A percentile compares a stretch with the other conserved stretches of the same genome.
Evolutionary conservation across 768 basidiomycete species (phyloP).

Genomic region (Boletus rufocinnamomeus): DNA sequence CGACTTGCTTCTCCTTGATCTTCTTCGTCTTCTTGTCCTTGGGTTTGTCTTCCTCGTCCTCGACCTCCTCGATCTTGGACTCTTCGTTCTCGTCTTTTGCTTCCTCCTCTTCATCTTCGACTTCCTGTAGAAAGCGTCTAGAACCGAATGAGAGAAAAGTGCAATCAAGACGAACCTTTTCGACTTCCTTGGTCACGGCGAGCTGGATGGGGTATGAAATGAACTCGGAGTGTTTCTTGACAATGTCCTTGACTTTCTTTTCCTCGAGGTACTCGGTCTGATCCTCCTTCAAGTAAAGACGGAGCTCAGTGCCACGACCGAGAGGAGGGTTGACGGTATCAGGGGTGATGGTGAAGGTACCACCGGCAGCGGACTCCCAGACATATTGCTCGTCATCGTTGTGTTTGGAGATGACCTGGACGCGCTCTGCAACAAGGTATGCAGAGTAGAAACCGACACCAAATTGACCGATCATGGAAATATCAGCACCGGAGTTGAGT

Average conservation of each 20-base stretch:
- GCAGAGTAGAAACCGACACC: constrained; percentile 99
- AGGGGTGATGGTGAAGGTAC: constrained; percentile 97
- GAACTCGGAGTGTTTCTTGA: constrained; percentile 99
- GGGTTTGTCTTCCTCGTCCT: constrained; percentile 80
- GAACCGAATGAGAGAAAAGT: background rate
- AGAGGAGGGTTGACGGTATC: constrained; percentile 89
- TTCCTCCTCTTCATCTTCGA: constrained; percentile 81
- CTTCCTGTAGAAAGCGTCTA: constrained; percentile 56
- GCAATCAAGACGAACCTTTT: constrained; percentile 69
- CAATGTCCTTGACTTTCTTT: constrained; percentile 98
- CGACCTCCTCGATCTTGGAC: constrained; percentile 80
- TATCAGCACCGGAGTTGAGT: constrained; percentile 83
- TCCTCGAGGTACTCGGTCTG: constrained; percentile 99
- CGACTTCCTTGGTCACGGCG: constrained; percentile 97
- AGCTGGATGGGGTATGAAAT: constrained; percentile 99
- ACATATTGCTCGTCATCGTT: constrained; percentile 99
- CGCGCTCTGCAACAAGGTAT: constrained; percentile 98
- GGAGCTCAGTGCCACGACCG: constrained; percentile 91
- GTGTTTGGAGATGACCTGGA: constrained; percentile 99
- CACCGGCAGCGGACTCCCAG: constrained; percentile 99
- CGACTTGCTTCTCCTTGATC: constrained; percentile 83
- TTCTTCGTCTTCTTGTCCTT: constrained; percentile 95
- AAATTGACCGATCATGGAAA: constrained; percentile 98
- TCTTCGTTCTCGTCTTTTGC: constrained; percentile 71
- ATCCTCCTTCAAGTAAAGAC: constrained; percentile 95